phyloP scores from a whole-genome alignment of 1,139 yeast species.

The Candida frijolesensis region DNA sequence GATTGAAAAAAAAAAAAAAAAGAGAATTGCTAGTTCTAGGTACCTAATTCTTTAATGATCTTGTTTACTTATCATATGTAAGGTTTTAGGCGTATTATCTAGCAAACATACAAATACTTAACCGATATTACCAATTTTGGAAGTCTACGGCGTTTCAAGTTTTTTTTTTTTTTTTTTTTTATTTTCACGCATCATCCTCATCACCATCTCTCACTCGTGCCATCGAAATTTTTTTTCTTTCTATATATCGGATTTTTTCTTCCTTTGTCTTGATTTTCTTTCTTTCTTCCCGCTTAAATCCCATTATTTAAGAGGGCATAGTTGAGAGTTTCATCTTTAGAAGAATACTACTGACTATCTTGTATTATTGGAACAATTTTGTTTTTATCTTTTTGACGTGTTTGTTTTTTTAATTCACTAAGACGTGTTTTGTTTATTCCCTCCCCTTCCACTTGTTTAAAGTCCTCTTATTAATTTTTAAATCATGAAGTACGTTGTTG shows the following conservation, averaged over 20 bases:
- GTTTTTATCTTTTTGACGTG: slow-evolving; percentile 12
- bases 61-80: slow-evolving; percentile 1
- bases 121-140: slow-evolving; percentile 24
- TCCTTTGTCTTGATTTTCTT: slow-evolving; percentile 10
- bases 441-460: neutral
- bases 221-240: slow-evolving; percentile 9
- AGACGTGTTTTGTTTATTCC: slow-evolving; percentile 3
- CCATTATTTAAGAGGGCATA: slow-evolving; percentile 48
- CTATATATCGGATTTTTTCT: slow-evolving; percentile 14
- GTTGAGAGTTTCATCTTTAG: slow-evolving; percentile 13
- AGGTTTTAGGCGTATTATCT: slow-evolving; percentile 27
- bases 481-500: slow-evolving; percentile 95
- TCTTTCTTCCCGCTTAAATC: slow-evolving; percentile 53
- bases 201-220: slow-evolving; percentile 6
- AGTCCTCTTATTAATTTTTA: slow-evolving; percentile 3
- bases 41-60: slow-evolving; percentile 6
- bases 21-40: slow-evolving; percentile 14
- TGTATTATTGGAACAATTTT: neutral
- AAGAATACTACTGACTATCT: neutral
- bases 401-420: slow-evolving; percentile 2
- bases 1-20: slow-evolving; percentile 15
- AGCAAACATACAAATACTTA: slow-evolving; percentile 18
- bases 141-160: slow-evolving; percentile 20
- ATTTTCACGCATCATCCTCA: slow-evolving; percentile 4
- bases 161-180: neutral